Conservation (phyloP, 768 basidiomycete genomes). For the Mycena venus region DNA sequence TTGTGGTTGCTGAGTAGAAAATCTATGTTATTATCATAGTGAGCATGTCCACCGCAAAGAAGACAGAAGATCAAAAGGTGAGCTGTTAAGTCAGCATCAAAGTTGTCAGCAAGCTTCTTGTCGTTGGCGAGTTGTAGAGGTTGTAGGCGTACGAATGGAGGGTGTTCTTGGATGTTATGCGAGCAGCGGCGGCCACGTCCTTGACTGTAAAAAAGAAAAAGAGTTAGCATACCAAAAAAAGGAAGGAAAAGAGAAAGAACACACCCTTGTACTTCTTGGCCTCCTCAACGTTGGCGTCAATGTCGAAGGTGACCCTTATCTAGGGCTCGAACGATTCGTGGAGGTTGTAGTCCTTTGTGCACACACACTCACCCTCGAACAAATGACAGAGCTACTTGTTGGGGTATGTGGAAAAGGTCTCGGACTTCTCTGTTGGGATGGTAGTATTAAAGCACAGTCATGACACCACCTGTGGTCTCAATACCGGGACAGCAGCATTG, state of each 20-base stretch:
- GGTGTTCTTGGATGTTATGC: constrained; percentile 89
- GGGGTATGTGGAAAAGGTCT: constrained; percentile 97
- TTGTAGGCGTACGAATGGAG: constrained; percentile 97
- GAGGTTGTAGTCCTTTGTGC: too few relatives aligned
- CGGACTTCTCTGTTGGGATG: constrained; percentile 97
- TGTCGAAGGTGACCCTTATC: constrained; percentile 97
- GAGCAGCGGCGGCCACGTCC: constrained; percentile 88
- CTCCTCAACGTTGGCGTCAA: too few relatives aligned
- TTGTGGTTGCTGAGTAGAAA: too few relatives aligned
- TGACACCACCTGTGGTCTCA: constrained; percentile 98
- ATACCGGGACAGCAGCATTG: constrained; percentile 99
- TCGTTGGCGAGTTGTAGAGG: constrained; percentile 88
- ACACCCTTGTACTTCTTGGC: constrained; percentile 85
- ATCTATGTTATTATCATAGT: constrained; percentile 20
- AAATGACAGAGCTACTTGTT: constrained; percentile 99
- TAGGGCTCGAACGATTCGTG: constrained; percentile 99
- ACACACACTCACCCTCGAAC: constrained; percentile 98
- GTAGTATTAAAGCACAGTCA: constrained; percentile 99
- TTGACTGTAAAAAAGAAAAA: constrained; percentile 65
- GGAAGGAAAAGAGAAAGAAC: neutral
- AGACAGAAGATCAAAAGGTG: constrained; percentile 30
- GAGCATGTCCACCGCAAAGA: constrained; percentile 21
- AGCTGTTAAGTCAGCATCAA: constrained; percentile 88
- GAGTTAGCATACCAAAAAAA: constrained; percentile 32
- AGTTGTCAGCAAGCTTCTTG: constrained; percentile 89